Percentiles rank a stretch among this genome's conserved stretches.
These are phyloP conservation scores for Chlorophyllum brunneum DNA, from an alignment of 768 basidiomycete species.

Conservation along the genomic window DNA sequence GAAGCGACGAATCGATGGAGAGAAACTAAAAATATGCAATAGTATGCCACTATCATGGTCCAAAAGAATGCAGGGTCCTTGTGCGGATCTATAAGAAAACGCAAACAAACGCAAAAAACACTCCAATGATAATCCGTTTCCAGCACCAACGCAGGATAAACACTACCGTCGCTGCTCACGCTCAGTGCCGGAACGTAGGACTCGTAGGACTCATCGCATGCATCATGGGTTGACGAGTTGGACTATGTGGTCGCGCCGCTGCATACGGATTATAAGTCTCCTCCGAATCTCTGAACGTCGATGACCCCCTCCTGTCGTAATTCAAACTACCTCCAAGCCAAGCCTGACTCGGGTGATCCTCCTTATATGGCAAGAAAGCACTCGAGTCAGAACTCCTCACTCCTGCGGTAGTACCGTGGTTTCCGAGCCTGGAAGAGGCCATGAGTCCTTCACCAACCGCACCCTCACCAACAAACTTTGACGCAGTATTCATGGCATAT, in stretches of 20 bases:
- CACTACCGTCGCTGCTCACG: no score
- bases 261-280: no score
- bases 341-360: conserved; percentile 51
- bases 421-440: not conserved
- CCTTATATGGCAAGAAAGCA: conserved; percentile 66
- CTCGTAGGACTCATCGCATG: no score
- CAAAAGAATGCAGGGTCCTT: no score
- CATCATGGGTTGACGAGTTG: not conserved
- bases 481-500: conserved; percentile 21
- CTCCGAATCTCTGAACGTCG: conserved; percentile 11
- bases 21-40: no score
- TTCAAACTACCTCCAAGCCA: conserved; percentile 56
- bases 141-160: no score
- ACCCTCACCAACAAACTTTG: conserved; percentile 22
- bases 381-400: conserved; percentile 56
- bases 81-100: no score
- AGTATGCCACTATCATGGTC: no score
- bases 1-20: no score
- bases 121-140: no score
- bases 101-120: no score
- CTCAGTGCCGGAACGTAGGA: no score
- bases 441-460: conserved; percentile 22
- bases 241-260: not conserved
- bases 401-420: not conserved
- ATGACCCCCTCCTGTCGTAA: conserved; percentile 14